Evolutionary conservation across 495 filamentous ascomycete species (phyloP).

Genomic region (Xylaria acuta): DNA sequence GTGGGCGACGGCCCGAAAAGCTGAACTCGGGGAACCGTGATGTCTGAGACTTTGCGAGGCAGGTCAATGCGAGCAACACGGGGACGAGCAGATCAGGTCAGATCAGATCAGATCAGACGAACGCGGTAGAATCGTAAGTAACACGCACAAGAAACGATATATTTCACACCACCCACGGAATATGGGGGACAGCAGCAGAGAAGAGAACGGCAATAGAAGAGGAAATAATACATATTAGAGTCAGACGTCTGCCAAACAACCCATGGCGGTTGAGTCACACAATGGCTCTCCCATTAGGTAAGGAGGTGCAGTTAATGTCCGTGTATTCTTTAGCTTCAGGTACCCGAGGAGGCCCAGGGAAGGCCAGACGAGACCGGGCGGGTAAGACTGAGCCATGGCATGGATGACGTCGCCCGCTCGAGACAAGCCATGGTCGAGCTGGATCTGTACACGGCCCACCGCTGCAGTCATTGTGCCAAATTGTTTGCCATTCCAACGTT

Average conservation of each 20-base stretch:
- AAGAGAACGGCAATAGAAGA: not conserved
- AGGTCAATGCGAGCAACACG: constrained; percentile 16
- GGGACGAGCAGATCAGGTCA: constrained; percentile 25
- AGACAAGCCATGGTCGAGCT: constrained; percentile 6
- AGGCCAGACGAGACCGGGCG: constrained; percentile 7
- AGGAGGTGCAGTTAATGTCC: not conserved
- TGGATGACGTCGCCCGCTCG: constrained; percentile 14
- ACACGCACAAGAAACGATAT: constrained; percentile 18
- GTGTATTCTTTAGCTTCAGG: constrained; percentile 14
- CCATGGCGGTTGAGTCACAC: constrained; percentile 7
- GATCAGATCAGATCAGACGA: constrained; percentile 25
- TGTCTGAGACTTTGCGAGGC: constrained; percentile 23
- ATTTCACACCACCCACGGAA: not conserved
- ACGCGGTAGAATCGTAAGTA: not conserved
- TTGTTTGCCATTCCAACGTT: constrained; percentile 7
- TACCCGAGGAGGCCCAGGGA: not conserved
- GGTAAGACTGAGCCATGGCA: not conserved
- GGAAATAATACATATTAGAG: not conserved
- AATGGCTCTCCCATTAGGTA: not conserved
- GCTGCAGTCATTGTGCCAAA: not conserved
- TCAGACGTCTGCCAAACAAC: not conserved
- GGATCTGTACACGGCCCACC: not conserved
- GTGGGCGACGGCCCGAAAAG: constrained; percentile 3
- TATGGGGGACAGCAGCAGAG: not conserved
- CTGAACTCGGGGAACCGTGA: constrained; percentile 7